A percentile compares a stretch with the other conserved stretches of the same genome.
These are phyloP conservation scores for Mortierella sp. DNA, from an alignment of 371 early-diverging fungal species.

Conservation along the genomic window DNA sequence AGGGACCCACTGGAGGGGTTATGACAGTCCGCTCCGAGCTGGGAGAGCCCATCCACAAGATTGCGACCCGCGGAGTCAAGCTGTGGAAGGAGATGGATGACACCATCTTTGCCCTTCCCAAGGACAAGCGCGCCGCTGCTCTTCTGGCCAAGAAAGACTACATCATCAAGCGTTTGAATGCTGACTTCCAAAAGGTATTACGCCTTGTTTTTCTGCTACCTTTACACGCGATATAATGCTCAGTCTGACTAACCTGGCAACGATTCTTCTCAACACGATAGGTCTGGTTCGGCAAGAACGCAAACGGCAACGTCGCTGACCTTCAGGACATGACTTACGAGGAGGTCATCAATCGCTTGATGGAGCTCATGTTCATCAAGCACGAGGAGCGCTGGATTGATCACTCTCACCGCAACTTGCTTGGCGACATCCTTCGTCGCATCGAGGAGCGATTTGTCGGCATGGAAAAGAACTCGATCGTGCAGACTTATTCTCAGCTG, in stretches of 20 bases:
- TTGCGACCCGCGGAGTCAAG: conserved; percentile 94
- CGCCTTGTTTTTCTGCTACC: background rate
- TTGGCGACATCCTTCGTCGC: conserved; percentile 90
- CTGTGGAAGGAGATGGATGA: conserved; percentile 97
- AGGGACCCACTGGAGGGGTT: conserved; percentile 91
- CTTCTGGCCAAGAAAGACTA: conserved; percentile 91
- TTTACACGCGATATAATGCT: too few species aligned
- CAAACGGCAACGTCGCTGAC: conserved; percentile 79
- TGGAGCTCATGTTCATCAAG: conserved; percentile 85
- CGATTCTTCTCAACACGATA: conserved; percentile 47
- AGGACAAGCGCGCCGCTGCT: conserved; percentile 87
- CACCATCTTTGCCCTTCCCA: conserved; percentile 87
- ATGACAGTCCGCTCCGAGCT: conserved; percentile 95
- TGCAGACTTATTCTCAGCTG: conserved; percentile 81
- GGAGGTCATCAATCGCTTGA: conserved; percentile 88
- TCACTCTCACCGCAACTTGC: conserved; percentile 79
- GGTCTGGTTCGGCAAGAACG: conserved; percentile 95
- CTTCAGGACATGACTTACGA: conserved; percentile 94
- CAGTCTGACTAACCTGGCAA: background rate
- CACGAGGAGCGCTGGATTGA: conserved; percentile 92
- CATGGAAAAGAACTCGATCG: conserved; percentile 63
- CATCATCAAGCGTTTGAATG: conserved; percentile 91
- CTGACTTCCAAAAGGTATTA: conserved; percentile 83
- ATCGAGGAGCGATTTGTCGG: conserved; percentile 92
- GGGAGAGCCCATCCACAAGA: conserved; percentile 98